Evolutionary conservation across 257 asterid species (phyloP).

Genomic region (Coffea eugenioides): DNA sequence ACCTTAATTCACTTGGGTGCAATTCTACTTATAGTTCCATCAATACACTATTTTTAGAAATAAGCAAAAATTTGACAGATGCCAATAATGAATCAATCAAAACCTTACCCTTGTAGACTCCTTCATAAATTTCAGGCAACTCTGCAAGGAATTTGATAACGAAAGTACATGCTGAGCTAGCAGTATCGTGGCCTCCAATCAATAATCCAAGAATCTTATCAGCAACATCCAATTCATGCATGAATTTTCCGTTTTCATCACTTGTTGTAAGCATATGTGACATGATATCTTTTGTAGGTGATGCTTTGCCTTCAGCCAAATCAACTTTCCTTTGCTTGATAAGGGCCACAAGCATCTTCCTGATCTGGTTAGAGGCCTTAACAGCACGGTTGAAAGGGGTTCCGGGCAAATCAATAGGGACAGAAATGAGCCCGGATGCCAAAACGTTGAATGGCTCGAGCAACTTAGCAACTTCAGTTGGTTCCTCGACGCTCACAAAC

Average conservation of each 20-base stretch:
- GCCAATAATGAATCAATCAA: not conserved
- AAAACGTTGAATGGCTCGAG: constrained; percentile 44
- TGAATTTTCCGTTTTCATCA: constrained; percentile 51
- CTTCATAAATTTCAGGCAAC: constrained; percentile 49
- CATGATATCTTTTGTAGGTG: constrained; percentile 55
- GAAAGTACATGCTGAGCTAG: constrained; percentile 56
- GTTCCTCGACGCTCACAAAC: constrained; percentile 50
- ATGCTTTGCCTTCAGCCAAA: constrained; percentile 44
- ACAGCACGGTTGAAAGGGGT: constrained; percentile 47
- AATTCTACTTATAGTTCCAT: not conserved
- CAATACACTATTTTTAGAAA: not conserved
- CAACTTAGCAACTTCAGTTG: constrained; percentile 32
- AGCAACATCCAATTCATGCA: constrained; percentile 49
- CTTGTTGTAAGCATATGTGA: constrained; percentile 54
- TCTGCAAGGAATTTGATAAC: constrained; percentile 59
- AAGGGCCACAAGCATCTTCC: constrained; percentile 41
- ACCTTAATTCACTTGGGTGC: not conserved
- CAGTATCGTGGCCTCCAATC: constrained; percentile 62
- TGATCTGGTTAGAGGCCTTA: constrained; percentile 47
- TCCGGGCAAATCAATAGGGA: constrained; percentile 57
- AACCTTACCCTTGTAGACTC: constrained; percentile 44
- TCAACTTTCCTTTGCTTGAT: constrained; percentile 44
- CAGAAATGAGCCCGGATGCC: constrained; percentile 44
- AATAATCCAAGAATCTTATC: constrained; percentile 52
- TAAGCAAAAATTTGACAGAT: not conserved